Evolutionary conservation across 2,329 filamentous ascomycete genomes (phyloP), one percentile per base, ranked within the genome.

Genomic region (Mycosphaerella arachidis): DNA sequence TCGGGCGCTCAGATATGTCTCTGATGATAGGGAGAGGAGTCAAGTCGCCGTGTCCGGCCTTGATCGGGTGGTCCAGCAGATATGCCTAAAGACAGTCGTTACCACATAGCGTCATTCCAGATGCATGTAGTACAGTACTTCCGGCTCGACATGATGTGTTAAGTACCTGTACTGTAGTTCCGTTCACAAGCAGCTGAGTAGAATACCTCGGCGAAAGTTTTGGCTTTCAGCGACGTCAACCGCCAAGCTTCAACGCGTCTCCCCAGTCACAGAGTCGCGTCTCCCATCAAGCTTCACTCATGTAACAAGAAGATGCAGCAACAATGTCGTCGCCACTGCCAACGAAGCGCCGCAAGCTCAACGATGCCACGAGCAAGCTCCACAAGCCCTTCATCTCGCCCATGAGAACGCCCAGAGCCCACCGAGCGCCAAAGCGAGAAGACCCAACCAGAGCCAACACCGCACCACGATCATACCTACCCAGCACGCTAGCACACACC

Each of bases 321-420:
- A 56, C 35, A 8, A 66, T 66, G 63, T 63, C 63, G 48, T 63
- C 61, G 57, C 63, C 63, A 53, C 40, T 62, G n/a, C 58, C 63
- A 6, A 27, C 66, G 13, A 90, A 90, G 76, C 83, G 86, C 53
- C 85, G 87, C 61, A 84, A 85, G 64, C 76, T 88, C 63, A 81
- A 86, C 59, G 76, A 81, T 48, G 81, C 83, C 43, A 75, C 80
- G 24, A 79, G 78, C n/a, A 82, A 82, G 6, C 81, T 90, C 52
- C 81, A 82, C 63, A 88, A 86, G 70, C 88, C 88, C 0, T 91
- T 91, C 76, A 86, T 87, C 65, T 90, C 88, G 50, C 88, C 87
- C 13, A 81, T 88, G 62, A 83, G 81, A 65, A 80, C 77, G 40
- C 76, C 78, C 31, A 66, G 66, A 48, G 33, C 64, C n/a, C 55